Conservation (phyloP, 148 eudicot species). For the Diospyros kaki region DNA sequence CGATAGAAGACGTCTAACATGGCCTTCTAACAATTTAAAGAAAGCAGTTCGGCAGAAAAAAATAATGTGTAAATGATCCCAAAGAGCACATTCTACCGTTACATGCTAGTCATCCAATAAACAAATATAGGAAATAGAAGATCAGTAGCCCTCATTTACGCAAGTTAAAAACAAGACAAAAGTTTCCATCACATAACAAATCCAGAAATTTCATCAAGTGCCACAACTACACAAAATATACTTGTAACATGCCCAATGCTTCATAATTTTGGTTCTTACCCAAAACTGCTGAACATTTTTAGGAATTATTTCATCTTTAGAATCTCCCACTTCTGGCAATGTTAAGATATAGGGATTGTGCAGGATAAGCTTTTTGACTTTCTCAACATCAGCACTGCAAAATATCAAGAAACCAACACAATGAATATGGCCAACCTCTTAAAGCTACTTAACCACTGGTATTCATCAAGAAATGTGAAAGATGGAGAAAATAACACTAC, state of each 20-base stretch:
- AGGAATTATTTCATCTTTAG: slow-evolving; percentile 75
- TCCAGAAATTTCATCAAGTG: neutral
- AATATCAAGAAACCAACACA: slow-evolving; percentile 3
- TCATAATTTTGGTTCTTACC: slow-evolving; percentile 36
- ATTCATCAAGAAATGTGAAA: slow-evolving; percentile 5
- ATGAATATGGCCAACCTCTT: neutral
- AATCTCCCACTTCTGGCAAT: slow-evolving; percentile 72
- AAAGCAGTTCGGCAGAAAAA: neutral
- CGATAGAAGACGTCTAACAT: neutral
- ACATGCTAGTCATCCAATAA: too few species aligned
- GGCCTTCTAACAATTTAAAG: neutral
- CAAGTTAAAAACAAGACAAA: neutral
- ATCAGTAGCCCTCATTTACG: neutral
- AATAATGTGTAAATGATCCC: too few species aligned
- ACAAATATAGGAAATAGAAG: too few species aligned
- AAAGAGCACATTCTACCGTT: too few species aligned
- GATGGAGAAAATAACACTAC: neutral
- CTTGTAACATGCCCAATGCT: neutral
- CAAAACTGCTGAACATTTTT: slow-evolving; percentile 82
- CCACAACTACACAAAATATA: neutral
- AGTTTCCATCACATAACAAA: too few species aligned
- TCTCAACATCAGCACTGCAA: slow-evolving; percentile 89
- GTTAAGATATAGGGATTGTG: slow-evolving; percentile 86
- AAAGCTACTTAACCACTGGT: neutral
- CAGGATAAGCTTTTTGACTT: slow-evolving; percentile 73